These are phyloP conservation scores for Chytriomyces sp. DNA, from an alignment of 192 early-diverging fungal genomes.

Conservation along the genomic window DNA sequence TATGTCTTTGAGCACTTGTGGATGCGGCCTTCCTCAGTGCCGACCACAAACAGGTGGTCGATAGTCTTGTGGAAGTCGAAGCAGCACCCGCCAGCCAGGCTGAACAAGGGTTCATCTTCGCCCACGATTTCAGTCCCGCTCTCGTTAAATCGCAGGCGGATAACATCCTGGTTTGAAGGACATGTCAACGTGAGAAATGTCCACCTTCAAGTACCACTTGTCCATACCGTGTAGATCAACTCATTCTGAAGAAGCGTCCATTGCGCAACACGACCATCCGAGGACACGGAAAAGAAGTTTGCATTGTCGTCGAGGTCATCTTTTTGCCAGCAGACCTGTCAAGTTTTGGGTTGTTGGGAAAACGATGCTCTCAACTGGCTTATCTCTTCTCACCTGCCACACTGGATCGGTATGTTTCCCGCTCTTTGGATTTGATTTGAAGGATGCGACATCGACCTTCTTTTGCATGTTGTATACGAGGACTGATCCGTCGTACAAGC, in stretches of 20 bases:
- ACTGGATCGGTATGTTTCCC: constrained; percentile 69
- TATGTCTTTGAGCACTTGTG: constrained; percentile 69
- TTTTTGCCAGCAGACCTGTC: constrained; percentile 64
- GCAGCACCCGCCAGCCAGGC: constrained; percentile 61
- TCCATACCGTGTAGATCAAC: constrained; percentile 53
- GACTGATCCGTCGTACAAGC: constrained; percentile 66
- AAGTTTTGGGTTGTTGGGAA: constrained; percentile 5
- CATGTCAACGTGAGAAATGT: not conserved
- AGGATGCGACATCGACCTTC: constrained; percentile 58
- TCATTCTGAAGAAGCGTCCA: constrained; percentile 70
- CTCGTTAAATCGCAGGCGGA: constrained; percentile 39
- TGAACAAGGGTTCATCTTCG: constrained; percentile 57
- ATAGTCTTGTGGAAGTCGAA: constrained; percentile 67
- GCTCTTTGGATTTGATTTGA: constrained; percentile 47
- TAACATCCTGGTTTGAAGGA: constrained; percentile 40
- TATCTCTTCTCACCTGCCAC: constrained; percentile 54
- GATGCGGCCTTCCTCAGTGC: constrained; percentile 68
- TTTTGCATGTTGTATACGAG: constrained; percentile 64
- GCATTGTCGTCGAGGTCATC: constrained; percentile 69
- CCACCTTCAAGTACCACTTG: not conserved
- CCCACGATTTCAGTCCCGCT: constrained; percentile 15
- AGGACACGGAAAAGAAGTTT: constrained; percentile 66
- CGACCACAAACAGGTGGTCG: constrained; percentile 67
- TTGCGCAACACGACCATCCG: constrained; percentile 64
- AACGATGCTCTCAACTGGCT: not conserved